Base-by-base conservation (phyloP, 805 yeast species). In the Komagataella phaffii region DNA sequence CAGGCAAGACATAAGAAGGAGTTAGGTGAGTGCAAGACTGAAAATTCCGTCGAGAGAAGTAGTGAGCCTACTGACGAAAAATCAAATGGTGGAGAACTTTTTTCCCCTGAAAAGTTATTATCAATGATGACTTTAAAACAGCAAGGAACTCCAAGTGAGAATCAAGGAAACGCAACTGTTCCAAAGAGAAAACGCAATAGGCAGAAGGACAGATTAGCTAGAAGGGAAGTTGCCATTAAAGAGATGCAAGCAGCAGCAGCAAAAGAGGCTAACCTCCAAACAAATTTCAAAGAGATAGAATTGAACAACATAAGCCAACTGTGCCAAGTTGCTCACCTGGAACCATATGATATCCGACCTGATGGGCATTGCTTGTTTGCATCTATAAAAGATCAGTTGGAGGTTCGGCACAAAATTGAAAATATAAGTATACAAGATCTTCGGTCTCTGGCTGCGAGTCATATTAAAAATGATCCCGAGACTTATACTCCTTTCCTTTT, bases 311-410 rank as follows among this genome's bases (percentile, higher is more conserved):
- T 91, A 62, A 72, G 71, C 17, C 70, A 70, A 44, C 60, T 83
- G 24, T 77, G 93, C 54, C 57, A 61, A 1, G 52, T 74, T 23
- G 69, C 74, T 36, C 67, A 73, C 3, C 67, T 88, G n/a, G 60
- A 56, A 18, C 81, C 83, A 56, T 66, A 73, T 54, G 95, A 89
- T 57, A 85, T 89, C 48, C 71, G 75, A 54, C 96, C 98, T 0
- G 98, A 91, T 64, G 99, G 98, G 0, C 91, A 91, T 64, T 93
- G 99, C 72, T 68, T 91, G 36, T 93, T 88, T 70, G 86, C 91
- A 3, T 83, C 96, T 0, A 75, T 91, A 17, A 72, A 82, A 19
- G 96, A 91, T 62, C 98, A 91, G 61, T 66, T 91, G 55, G 57
- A 61, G 48, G 53, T 60, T 3, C 76, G 95, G 19, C 87, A 78